Conservation (phyloP, 139 green algal genomes). For the Haematococcus lacustris region DNA sequence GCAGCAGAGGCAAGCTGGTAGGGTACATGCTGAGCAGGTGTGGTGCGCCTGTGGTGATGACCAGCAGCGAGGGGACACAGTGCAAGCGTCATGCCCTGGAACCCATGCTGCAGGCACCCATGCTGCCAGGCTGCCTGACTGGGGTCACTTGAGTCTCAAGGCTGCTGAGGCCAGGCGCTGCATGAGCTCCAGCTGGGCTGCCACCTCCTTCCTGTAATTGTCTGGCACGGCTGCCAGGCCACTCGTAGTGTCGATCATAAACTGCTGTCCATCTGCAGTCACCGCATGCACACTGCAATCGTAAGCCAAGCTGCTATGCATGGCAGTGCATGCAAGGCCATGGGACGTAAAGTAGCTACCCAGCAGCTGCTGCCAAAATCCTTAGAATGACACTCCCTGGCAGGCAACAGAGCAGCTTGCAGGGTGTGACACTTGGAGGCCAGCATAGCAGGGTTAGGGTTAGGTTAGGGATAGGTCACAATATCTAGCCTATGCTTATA, state of each 20-base stretch:
- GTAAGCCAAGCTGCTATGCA: neutral
- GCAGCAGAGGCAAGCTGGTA: no score
- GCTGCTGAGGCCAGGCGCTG: conserved; percentile 2
- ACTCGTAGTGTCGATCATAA: conserved; percentile 14
- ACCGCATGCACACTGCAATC: neutral
- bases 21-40: no score
- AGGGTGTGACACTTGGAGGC: neutral
- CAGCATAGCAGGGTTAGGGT: neutral
- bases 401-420: neutral
- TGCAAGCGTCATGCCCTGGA: no score
- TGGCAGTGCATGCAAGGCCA: neutral
- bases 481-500: no score
- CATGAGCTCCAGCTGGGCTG: conserved; percentile 5
- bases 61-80: no score
- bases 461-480: no score
- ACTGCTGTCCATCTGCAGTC: conserved; percentile 22
- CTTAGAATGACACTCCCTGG: neutral
- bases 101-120: no score
- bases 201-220: conserved; percentile 7
- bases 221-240: conserved; percentile 16
- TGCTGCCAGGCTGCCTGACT: no score
- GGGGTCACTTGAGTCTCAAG: no score
- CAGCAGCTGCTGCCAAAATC: neutral
- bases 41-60: no score
- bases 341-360: neutral